phyloP scores from a whole-genome alignment of 495 filamentous ascomycete species.

The Entonaema liquescens region DNA sequence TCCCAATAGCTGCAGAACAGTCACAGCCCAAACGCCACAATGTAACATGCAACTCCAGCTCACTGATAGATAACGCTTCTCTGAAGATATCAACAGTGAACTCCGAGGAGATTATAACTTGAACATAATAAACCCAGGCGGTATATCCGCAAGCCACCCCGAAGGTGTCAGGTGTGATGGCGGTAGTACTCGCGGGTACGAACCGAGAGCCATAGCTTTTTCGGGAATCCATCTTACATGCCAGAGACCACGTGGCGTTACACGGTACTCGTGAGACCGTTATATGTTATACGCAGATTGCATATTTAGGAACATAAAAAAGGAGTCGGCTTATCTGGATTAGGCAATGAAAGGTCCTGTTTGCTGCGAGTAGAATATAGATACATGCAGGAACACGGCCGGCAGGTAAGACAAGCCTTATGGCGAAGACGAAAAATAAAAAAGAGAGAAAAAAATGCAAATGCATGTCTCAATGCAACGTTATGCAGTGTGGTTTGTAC shows the following conservation, averaged over 20 bases:
- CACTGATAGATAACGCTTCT: not conserved
- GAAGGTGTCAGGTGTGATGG: not conserved
- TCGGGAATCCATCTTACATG: not conserved
- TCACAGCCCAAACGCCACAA: conserved; percentile 16
- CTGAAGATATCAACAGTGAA: conserved; percentile 7
- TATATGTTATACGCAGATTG: conserved; percentile 5
- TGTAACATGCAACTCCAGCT: conserved; percentile 14
- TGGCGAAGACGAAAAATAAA: conserved; percentile 6
- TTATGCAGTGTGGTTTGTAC: conserved; percentile 21
- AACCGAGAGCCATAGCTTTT: conserved; percentile 8
- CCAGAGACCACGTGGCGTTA: conserved; percentile 32
- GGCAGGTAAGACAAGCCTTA: conserved; percentile 26
- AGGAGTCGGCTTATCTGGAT: not conserved
- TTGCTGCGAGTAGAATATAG: conserved; percentile 20
- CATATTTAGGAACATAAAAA: not conserved
- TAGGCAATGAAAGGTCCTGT: not conserved
- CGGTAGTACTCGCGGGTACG: not conserved
- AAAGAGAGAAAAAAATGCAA: not conserved
- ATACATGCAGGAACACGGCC: conserved; percentile 38
- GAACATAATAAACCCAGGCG: conserved; percentile 5
- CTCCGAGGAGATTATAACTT: not conserved
- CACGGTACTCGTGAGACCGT: conserved; percentile 26
- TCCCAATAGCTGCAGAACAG: not conserved
- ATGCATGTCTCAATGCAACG: conserved; percentile 34
- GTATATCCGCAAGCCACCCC: conserved; percentile 10